phyloP scores from a whole-genome alignment of 805 yeast genomes.

The Groenewaldozyma tartarivorans region DNA sequence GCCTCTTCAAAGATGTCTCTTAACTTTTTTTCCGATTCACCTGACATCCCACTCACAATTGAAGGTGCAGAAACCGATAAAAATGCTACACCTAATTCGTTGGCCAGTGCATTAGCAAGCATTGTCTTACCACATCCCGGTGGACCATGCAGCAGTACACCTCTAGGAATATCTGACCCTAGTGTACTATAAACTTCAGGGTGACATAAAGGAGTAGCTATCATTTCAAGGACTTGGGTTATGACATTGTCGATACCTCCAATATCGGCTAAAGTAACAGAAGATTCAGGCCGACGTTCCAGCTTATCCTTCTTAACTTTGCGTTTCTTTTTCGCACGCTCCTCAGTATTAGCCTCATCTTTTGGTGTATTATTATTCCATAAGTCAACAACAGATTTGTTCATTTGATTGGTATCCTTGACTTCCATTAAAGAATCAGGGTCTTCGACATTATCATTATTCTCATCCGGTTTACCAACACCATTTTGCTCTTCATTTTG shows the following conservation, averaged over 20 bases:
- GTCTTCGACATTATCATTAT: constrained; percentile 26
- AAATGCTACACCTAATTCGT: constrained; percentile 88
- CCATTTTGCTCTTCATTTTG: constrained; percentile 34
- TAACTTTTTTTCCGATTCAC: constrained; percentile 90
- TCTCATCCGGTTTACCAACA: constrained; percentile 18
- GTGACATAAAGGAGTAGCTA: constrained; percentile 85
- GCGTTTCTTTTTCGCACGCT: constrained; percentile 39
- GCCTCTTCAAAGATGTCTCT: constrained; percentile 94
- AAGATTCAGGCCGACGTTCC: constrained; percentile 46
- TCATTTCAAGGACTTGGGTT: constrained; percentile 76
- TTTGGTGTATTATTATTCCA: constrained; percentile 40
- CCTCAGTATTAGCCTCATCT: constrained; percentile 29
- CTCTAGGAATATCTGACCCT: constrained; percentile 93
- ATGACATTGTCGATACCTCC: constrained; percentile 90
- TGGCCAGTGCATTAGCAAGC: constrained; percentile 91
- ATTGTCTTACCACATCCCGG: constrained; percentile 93
- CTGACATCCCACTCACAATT: constrained; percentile 98
- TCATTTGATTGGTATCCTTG: constrained; percentile 50
- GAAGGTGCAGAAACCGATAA: constrained; percentile 89
- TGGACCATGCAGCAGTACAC: constrained; percentile 91
- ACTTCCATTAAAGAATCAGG: constrained; percentile 53
- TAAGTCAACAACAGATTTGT: constrained; percentile 61
- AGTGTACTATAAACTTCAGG: constrained; percentile 84
- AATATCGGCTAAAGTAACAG: constrained; percentile 54
- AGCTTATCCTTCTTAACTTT: constrained; percentile 46